Conservation (phyloP, 495 filamentous ascomycete genomes). For the Halenospora varia region DNA sequence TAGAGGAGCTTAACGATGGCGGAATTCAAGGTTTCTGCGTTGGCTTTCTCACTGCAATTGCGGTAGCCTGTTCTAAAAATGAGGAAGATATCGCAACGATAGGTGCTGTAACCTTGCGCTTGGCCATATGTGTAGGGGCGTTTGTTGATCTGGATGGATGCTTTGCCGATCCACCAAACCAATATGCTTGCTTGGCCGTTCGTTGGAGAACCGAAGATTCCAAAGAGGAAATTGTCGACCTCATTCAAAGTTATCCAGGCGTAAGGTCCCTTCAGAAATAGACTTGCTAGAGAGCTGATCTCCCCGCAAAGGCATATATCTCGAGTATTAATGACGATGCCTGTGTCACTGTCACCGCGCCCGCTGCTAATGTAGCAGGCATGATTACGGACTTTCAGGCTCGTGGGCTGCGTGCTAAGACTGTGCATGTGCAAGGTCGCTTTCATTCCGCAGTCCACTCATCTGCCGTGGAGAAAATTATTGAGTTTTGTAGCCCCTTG, state of each 20-base stretch:
- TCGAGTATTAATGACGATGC: slow-evolving; percentile 23
- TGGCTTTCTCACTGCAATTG: slow-evolving; percentile 34
- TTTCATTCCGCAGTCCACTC: slow-evolving; percentile 3
- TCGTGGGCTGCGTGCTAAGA: background rate
- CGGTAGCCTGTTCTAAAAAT: slow-evolving; percentile 24
- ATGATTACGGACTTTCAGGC: background rate
- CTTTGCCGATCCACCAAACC: too few relatives aligned
- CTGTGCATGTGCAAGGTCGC: slow-evolving; percentile 1
- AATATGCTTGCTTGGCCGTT: too few relatives aligned
- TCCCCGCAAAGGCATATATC: slow-evolving; percentile 24
- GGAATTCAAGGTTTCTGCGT: slow-evolving; percentile 35
- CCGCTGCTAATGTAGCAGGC: slow-evolving; percentile 2
- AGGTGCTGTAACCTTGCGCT: slow-evolving; percentile 15
- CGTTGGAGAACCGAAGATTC: too few relatives aligned
- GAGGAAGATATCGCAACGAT: slow-evolving; percentile 17
- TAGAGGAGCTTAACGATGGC: background rate
- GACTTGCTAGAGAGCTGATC: too few relatives aligned
- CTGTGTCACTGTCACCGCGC: slow-evolving; percentile 20
- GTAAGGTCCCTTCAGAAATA: too few relatives aligned
- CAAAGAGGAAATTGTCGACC: too few relatives aligned
- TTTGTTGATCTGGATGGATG: slow-evolving; percentile 29
- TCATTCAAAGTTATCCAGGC: too few relatives aligned
- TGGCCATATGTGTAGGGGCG: slow-evolving; percentile 34
- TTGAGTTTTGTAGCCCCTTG: background rate
- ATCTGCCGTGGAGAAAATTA: background rate